Evolutionary conservation across 257 asterid genomes (phyloP).

Genomic region (Leonotis leonurus): DNA sequence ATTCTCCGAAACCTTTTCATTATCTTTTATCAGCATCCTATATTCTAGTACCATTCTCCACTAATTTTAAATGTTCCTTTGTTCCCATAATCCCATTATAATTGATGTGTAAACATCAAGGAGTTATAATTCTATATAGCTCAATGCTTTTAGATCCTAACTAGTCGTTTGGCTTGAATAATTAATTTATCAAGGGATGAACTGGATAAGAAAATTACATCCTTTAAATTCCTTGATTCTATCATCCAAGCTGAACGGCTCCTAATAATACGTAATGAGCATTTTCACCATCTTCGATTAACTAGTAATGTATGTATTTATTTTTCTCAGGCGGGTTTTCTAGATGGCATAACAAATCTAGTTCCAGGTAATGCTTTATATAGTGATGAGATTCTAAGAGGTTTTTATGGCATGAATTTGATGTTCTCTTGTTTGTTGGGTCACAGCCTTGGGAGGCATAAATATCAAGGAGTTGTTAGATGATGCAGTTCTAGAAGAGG

Average conservation of each 20-base stretch:
- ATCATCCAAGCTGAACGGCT: too few species aligned
- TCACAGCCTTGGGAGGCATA: constrained; percentile 68
- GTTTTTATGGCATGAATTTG: not conserved
- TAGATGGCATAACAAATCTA: constrained; percentile 70
- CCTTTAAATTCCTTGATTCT: too few species aligned
- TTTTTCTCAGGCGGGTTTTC: constrained; percentile 74
- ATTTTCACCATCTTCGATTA: not conserved
- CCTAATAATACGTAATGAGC: too few species aligned
- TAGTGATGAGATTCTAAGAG: not conserved
- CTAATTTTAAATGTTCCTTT: not conserved
- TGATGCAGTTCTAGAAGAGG: constrained; percentile 52
- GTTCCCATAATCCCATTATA: too few species aligned
- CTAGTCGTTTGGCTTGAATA: too few species aligned
- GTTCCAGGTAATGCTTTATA: constrained; percentile 59
- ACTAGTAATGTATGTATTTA: not conserved
- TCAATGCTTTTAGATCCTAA: too few species aligned
- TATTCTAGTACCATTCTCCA: not conserved
- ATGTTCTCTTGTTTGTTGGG: constrained; percentile 5
- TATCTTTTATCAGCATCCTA: not conserved
- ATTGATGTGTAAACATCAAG: too few species aligned
- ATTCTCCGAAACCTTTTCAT: not conserved
- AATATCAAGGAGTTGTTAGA: constrained; percentile 67
- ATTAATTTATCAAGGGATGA: too few species aligned
- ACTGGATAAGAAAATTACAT: too few species aligned
- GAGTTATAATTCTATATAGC: too few species aligned